Base-by-base conservation (phyloP, 371 early-diverging fungal species). In the Cokeromyces recurvatus region DNA sequence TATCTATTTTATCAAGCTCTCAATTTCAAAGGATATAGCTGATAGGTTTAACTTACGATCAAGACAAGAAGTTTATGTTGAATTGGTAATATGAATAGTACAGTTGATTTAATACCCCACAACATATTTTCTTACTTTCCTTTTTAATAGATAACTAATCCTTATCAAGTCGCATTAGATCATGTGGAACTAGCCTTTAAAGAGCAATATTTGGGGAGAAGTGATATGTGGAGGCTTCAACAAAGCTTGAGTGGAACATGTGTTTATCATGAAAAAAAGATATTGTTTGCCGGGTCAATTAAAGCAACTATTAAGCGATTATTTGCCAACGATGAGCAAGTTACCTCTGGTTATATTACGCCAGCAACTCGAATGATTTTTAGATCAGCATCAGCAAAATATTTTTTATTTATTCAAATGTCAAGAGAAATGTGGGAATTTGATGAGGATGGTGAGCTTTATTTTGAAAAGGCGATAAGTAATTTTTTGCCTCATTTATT, bases 361-460 rank as follows among this genome's bases (percentile, higher is more conserved):
- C 78, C 76, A 14, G 74, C 78, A 17, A 95, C 97, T 4, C 81
- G 86, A 53, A 71, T 86, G 44, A 88, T 96, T n/a, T 96, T 92
- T 52, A 75, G 98, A 20, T 95, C 97, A 7, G 93, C 93, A 51
- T 92, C 95, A 0, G 94, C 95, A 4, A 90, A 92, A 48, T 89
- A 84, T 52, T 94, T 92, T 64, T 71, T 98, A 12, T 91, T 95
- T 59, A 82, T 98, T 25, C 97, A 98, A 66, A 88, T 98, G 89
- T 89, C 89, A 22, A 81, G 83, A 32, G 98, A 97, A 69, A 94
- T 95, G 93, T 91, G 91, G 90, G 90, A 94, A 32, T 96, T 95
- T 71, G 94, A 91, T 45, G 94, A 95, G 52, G 95, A 95, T 57
- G 95, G 96, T 4, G 91, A 95, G 50, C 72, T 94, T 17, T 91